phyloP scores from a whole-genome alignment of 768 basidiomycete species.

The Trametes punicea region DNA sequence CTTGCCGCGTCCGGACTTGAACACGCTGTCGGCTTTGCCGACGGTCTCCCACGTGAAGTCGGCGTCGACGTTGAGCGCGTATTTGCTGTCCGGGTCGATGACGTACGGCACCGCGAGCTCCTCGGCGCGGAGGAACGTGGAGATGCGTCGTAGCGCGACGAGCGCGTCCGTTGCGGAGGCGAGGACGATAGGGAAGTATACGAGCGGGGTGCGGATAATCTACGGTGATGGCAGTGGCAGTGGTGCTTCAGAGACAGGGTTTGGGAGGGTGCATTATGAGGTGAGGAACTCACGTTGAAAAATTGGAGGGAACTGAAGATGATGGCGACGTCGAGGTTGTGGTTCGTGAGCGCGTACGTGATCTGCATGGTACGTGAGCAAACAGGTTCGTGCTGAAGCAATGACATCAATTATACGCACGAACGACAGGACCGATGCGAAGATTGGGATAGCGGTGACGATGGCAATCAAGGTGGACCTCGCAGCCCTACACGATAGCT shows the following conservation, averaged over 20 bases:
- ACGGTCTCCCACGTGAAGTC: constrained; percentile 85
- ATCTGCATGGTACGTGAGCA: too few species aligned
- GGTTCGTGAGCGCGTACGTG: constrained; percentile 59
- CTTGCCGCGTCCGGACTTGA: constrained; percentile 17
- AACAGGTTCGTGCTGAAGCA: neutral
- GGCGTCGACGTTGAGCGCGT: constrained; percentile 64
- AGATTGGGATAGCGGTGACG: constrained; percentile 51
- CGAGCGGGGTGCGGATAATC: constrained; percentile 56
- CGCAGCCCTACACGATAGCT: constrained; percentile 21
- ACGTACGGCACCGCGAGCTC: constrained; percentile 57
- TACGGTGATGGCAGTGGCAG: too few species aligned
- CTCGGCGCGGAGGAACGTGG: constrained; percentile 83
- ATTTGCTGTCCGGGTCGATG: constrained; percentile 50
- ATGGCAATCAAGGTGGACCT: constrained; percentile 37
- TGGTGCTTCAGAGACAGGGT: too few species aligned
- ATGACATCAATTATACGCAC: constrained; percentile 33
- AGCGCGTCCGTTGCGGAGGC: constrained; percentile 64
- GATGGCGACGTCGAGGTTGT: constrained; percentile 61
- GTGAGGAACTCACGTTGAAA: too few species aligned
- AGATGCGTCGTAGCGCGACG: constrained; percentile 75
- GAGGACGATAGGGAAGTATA: constrained; percentile 54
- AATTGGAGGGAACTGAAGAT: constrained; percentile 85
- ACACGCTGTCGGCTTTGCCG: constrained; percentile 23
- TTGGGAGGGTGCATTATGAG: too few species aligned
- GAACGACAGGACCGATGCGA: constrained; percentile 77